Conservation (phyloP, 306 rosid genomes). For the cucumber (Cucumis sativus) region Cucumber_9930_V3 NC_026660.2:18015501-18016000, state of each 20-base stretch:
- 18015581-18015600: slow-evolving; percentile 45
- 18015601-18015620: slow-evolving; percentile 57
- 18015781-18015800: slow-evolving; percentile 41
- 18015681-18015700: too few species aligned
- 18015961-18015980: too few species aligned
- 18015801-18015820: slow-evolving; percentile 33
- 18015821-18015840: slow-evolving; percentile 52
- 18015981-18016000: too few species aligned
- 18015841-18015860: slow-evolving; percentile 77
- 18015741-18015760: too few species aligned
- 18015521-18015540: slow-evolving; percentile 91
- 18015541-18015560: slow-evolving; percentile 74
- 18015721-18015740: too few species aligned
- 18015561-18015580: slow-evolving; percentile 23
- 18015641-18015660: slow-evolving; percentile 80
- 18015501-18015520: slow-evolving; percentile 23
- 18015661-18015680: slow-evolving; percentile 29
- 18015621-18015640: slow-evolving; percentile 96
- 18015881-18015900: slow-evolving; percentile 36
- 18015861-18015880: slow-evolving; percentile 49
- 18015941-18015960: too few species aligned
- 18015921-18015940: not conserved
- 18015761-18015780: slow-evolving; percentile 15
- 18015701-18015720: too few species aligned
- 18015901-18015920: not conserved